Evolutionary conservation across 129 eudicot species (phyloP), one percentile per base, ranked within the genome.

Genomic region (Rutidosis leptorrhynchoides): DNA sequence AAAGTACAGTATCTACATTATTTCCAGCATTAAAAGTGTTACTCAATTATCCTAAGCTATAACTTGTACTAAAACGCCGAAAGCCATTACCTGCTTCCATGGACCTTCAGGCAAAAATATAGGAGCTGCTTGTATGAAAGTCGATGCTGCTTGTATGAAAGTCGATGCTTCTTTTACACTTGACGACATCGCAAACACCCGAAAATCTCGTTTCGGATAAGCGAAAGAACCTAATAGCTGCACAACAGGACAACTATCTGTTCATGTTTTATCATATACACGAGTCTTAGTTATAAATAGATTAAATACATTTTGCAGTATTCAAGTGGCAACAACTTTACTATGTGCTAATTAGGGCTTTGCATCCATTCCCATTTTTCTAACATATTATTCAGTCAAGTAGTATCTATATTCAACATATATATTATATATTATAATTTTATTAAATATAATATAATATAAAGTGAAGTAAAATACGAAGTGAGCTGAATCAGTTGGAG

Each of bases 61-160:
- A 61, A 49, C 4, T 6, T 20, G 9, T 35, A 58, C 22, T 16
- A 23, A 27, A 32, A 58, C 24, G 17, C n/a, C 10, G 53, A 53
- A 58, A 65, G 25, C 51, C 69, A 56, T 58, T 73, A 91, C 97
- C 94, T 85, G 96, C 78, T 87, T 58, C 96, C 96, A 91, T 51
- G 94, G 88, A 32, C 97, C 97, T 75, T 91, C 86, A 25, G 97
- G 96, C 78, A 91, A 73, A 59, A 83, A 69, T 14, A 91, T 91
- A 12, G 97, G 97, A 79, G 97, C 97, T 21, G 94, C 86, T 2
- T 91, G 79, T 4, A 90, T 80, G 77, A 75, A 90, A 79, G 67
- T 84, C 33, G 90, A 74, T 37, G 81, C 74, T 21, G 78, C 95
- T 7, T 56, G 82, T 40, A 48, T n/a, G 77, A 75, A 90, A 79